Evolutionary conservation across 495 filamentous ascomycete species (phyloP), one percentile per base, ranked within the genome.

Genomic region (Terfezia boudieri): DNA sequence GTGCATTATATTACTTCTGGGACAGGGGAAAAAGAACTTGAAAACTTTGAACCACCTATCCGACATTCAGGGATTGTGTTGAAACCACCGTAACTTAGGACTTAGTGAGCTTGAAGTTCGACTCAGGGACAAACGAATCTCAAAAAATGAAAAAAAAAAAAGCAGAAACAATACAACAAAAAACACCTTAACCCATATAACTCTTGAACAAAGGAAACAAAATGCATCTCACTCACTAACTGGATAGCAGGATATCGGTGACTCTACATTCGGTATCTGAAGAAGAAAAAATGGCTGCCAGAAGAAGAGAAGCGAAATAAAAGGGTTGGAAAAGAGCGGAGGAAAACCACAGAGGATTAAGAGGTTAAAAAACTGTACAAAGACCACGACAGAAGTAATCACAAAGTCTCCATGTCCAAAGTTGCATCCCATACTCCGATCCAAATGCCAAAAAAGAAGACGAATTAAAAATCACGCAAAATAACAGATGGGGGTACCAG

Each of bases 351-450:
- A 49, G 50, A 23, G 46, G 49, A 36, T 48, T 35, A 56, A 26
- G 16, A 61, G 36, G 55, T 51, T 50, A 16, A 17, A 51, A 43
- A 51, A 57, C 9, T 36, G 37, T 20, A 38, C 51, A 61, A 51
- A 61, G 49, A 60, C 48, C 35, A 11, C 37, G 14, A 35, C 20
- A 53, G 49, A 52, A 55, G 46, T 58, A 61, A 62, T 53, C 56
- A 50, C 53, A 50, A 35, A 55, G 60, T 59, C 55, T 55, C 59
- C 53, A 62, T 61, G 60, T 62, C 60, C 60, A 61, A 61, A 59
- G 61, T 61, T 61, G 59, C 59, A 61, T 61, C 60, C 60, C 60
- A 62, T 61, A 61, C 60, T 61, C 60, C 60, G 61, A 61, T 55
- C 60, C 60, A 61, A 53, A 61, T 61, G 60, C 60, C 60, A 62